phyloP scores from a whole-genome alignment of 768 basidiomycete genomes.

The Amanita subjunquillea region DNA sequence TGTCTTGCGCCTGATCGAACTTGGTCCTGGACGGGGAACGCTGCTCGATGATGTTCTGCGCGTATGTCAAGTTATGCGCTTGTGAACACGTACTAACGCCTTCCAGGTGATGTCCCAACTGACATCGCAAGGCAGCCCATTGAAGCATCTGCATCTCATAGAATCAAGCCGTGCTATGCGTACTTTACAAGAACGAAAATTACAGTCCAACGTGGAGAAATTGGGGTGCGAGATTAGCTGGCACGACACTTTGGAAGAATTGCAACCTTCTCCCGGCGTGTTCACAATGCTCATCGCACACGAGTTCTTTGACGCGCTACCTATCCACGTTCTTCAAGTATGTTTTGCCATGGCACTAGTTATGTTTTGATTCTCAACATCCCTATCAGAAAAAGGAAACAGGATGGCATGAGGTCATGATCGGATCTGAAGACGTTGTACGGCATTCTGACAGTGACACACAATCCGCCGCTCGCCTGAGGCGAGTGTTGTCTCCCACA shows the following conservation, averaged over 20 bases:
- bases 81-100: neutral
- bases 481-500: constrained; percentile 52
- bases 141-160: constrained; percentile 58
- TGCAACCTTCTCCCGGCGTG: constrained; percentile 34
- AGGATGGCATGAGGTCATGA: constrained; percentile 83
- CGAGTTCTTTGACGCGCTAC: constrained; percentile 96
- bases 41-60: constrained; percentile 83
- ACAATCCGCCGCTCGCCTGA: constrained; percentile 28
- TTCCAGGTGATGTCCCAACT: constrained; percentile 43
- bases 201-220: constrained; percentile 22
- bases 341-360: constrained; percentile 7
- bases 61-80: constrained; percentile 31
- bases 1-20: constrained; percentile 68
- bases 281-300: constrained; percentile 90
- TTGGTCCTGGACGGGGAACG: constrained; percentile 92
- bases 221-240: constrained; percentile 42
- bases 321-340: constrained; percentile 84
- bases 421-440: constrained; percentile 30
- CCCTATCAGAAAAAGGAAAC: constrained; percentile 52
- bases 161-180: constrained; percentile 72
- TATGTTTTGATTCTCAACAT: neutral
- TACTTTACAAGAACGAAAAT: constrained; percentile 44
- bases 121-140: constrained; percentile 22
- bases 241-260: constrained; percentile 65
- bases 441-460: neutral